These are phyloP conservation scores for Sporothrix variecibatus DNA, from an alignment of 2,329 filamentous ascomycete species.

Conservation along the genomic window DNA sequence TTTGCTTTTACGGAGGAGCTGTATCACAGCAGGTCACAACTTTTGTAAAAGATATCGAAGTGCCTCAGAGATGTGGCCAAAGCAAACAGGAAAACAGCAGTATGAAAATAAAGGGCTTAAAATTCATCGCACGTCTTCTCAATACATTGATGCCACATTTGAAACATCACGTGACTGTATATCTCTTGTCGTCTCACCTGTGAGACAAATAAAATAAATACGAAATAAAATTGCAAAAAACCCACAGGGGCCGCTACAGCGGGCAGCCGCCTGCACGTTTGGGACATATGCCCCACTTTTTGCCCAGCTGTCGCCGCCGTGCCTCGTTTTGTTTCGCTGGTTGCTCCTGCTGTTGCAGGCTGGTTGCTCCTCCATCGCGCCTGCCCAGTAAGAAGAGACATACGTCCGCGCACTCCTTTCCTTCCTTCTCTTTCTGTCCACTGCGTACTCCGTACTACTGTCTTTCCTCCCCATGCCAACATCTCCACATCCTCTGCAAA, in stretches of 20 bases:
- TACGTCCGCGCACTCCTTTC: background rate
- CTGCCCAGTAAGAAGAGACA: constrained; percentile 23
- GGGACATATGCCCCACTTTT: constrained; percentile 22
- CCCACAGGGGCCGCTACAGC: background rate
- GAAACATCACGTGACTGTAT: background rate
- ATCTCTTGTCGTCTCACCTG: background rate
- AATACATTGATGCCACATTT: background rate
- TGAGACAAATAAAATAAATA: constrained; percentile 7
- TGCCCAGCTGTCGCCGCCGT: constrained; percentile 13
- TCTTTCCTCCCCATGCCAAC: background rate
- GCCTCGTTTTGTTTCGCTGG: constrained; percentile 24
- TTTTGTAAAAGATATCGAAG: background rate
- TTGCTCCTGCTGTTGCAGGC: background rate
- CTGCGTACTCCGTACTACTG: background rate
- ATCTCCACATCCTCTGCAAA: constrained; percentile 15
- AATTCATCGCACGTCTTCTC: background rate
- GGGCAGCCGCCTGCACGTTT: constrained; percentile 18
- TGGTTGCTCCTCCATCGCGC: constrained; percentile 23
- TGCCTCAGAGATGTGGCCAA: background rate
- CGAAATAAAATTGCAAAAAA: constrained; percentile 5
- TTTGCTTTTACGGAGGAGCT: background rate
- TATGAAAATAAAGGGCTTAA: background rate
- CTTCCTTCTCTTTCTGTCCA: background rate
- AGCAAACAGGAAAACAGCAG: background rate
- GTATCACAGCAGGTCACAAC: background rate